Evolutionary conservation across 768 basidiomycete species (phyloP).

Genomic region (Pleurotus pulmonarius): DNA sequence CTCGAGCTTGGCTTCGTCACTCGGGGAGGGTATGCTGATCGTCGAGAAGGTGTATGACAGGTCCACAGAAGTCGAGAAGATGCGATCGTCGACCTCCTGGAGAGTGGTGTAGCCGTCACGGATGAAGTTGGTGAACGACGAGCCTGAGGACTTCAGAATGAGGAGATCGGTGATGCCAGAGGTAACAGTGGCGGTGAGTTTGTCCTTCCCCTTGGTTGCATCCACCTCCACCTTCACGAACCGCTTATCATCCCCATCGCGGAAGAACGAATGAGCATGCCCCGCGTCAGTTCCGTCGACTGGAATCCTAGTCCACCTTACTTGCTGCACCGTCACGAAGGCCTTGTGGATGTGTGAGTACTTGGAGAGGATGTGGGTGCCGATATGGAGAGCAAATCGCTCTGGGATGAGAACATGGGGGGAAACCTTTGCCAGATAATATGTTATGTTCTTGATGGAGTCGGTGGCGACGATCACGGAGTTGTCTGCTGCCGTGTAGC

Average conservation of each 20-base stretch:
- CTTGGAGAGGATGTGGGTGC: slow-evolving; percentile 73
- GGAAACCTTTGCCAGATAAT: slow-evolving; percentile 83
- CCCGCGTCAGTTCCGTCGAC: slow-evolving; percentile 33
- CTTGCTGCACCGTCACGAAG: slow-evolving; percentile 68
- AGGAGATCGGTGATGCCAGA: slow-evolving; percentile 78
- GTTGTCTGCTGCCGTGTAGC: slow-evolving; percentile 90
- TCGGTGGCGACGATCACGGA: slow-evolving; percentile 87
- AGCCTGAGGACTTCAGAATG: slow-evolving; percentile 88
- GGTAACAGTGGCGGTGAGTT: slow-evolving; percentile 56
- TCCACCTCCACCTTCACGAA: slow-evolving; percentile 64
- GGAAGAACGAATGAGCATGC: slow-evolving; percentile 79
- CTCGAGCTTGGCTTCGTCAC: slow-evolving; percentile 48
- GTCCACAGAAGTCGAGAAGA: slow-evolving; percentile 88
- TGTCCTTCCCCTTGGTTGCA: slow-evolving; percentile 57
- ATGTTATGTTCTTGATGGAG: slow-evolving; percentile 73
- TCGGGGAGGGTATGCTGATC: slow-evolving; percentile 41
- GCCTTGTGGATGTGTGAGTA: slow-evolving; percentile 75
- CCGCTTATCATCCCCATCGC: slow-evolving; percentile 90
- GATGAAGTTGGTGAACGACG: slow-evolving; percentile 77
- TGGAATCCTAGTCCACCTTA: slow-evolving; percentile 80
- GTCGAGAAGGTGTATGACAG: slow-evolving; percentile 62
- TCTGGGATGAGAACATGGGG: slow-evolving; percentile 83
- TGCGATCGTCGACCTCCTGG: slow-evolving; percentile 77
- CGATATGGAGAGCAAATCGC: slow-evolving; percentile 85
- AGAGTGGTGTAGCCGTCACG: slow-evolving; percentile 90